A percentile compares a stretch with the other conserved stretches of the same genome.
phyloP scores from a whole-genome alignment of 1,284 basidiomycete species.

The Tylopilus orsonianus region DNA sequence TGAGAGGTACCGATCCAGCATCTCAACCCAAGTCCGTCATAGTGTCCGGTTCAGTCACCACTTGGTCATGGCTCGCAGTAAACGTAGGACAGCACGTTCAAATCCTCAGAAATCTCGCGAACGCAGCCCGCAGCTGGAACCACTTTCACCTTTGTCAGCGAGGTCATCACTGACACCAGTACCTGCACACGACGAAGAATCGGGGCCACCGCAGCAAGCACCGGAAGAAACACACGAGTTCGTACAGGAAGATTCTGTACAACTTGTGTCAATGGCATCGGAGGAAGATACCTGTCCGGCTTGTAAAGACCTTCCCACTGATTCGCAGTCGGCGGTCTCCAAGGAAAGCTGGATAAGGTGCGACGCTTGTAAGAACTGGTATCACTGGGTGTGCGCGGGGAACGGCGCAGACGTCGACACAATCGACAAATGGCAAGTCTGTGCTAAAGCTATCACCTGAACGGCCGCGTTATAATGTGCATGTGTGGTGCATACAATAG shows the following conservation, averaged over 20 bases:
- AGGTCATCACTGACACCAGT: conserved; percentile 34
- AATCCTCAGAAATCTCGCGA: conserved; percentile 31
- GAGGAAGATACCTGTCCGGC: conserved; percentile 45
- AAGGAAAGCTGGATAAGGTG: conserved; percentile 74
- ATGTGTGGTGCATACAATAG: conserved; percentile 38
- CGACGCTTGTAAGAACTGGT: conserved; percentile 77
- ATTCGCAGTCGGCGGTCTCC: conserved; percentile 35
- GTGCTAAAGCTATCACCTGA: conserved; percentile 15
- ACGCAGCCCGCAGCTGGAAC: conserved; percentile 26
- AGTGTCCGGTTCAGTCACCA: conserved; percentile 7
- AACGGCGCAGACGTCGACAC: conserved; percentile 60
- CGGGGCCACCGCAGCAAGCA: conserved; percentile 20
- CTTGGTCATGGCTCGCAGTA: conserved; percentile 33
- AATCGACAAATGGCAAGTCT: conserved; percentile 57
- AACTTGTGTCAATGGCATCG: conserved; percentile 14
- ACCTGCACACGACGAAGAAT: conserved; percentile 27
- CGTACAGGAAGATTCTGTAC: conserved; percentile 16
- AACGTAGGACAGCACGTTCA: conserved; percentile 33
- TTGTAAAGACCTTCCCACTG: conserved; percentile 37
- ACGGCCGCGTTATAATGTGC: conserved; percentile 14
- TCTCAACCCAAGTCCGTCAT: conserved; percentile 11
- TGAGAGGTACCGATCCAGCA: conserved; percentile 8
- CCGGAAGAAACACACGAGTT: conserved; percentile 21
- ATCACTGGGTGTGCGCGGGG: conserved; percentile 79
- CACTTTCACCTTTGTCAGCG: conserved; percentile 32